Base-by-base conservation (phyloP, 2,329 filamentous ascomycete species). In the Phoma sp. region DNA sequence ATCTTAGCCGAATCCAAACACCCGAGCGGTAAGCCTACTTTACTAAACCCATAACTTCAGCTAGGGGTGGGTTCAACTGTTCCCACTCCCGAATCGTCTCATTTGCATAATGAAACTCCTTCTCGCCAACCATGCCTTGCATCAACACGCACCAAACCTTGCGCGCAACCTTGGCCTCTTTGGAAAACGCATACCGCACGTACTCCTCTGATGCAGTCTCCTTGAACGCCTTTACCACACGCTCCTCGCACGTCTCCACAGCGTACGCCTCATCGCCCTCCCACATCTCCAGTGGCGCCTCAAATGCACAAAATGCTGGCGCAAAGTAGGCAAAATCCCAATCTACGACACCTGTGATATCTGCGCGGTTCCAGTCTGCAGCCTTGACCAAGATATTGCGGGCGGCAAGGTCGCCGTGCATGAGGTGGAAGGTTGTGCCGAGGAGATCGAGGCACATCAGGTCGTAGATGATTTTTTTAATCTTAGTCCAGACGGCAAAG, bases 281-380 rank as follows among this genome's bases (percentile, higher is more conserved):
- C 67, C 66, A 69, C 7, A 69, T 37, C 39, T 50, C 63, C 14
- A 56, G 52, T 3, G 62, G 67, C 2, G 61, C 30, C 8, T 43
- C 32, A 7, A 48, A 64, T 4, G 48, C 42, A 13, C 60, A 38
- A 25, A 66, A 62, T 18, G 56, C 52, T 9, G 67, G 66, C 6
- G 37, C 55, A 27, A 69, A 59, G 23, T 37, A 37, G 2, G 70
- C 67, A 13, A 43, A 37, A 27, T 66, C 62, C 65, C 64, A 67
- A 44, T 67, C 65, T 0, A 70, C 33, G 10, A 69, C 58, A 7
- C 62, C 66, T 4, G 59, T 65, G 27, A 69, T 62, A 10, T 57
- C 30, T 4, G 61, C 27, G 13, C 47, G 42, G 2, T 38, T 27
- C 0, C 57, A 24, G 24, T 60, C 32, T 13, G 18, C 6, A 7